Conservation (phyloP, 306 rosid genomes). For the Citrullus colocynthis region DNA sequence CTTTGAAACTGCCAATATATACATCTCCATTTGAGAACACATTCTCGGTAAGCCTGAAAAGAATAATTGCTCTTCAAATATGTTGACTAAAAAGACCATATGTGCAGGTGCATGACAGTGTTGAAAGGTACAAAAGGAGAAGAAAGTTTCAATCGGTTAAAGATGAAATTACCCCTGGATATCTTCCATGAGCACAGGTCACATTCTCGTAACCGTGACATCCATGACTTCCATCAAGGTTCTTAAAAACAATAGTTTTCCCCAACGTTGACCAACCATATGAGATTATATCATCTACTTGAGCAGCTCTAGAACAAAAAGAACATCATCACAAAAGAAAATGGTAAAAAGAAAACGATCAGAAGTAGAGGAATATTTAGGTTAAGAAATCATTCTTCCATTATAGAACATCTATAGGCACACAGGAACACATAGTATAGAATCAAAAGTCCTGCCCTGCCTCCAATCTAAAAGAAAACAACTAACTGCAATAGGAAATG, state of each 20-base stretch:
- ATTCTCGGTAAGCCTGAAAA: conserved; percentile 40
- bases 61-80: conserved; percentile 7
- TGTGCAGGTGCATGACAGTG: neutral
- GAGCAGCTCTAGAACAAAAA: neutral
- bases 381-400: neutral
- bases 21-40: conserved; percentile 56
- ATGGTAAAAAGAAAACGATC: neutral
- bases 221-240: neutral
- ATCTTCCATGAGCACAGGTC: conserved; percentile 6
- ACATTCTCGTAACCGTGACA: neutral
- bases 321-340: neutral
- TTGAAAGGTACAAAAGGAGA: neutral
- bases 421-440: neutral
- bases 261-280: neutral
- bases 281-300: neutral
- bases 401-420: neutral
- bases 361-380: neutral
- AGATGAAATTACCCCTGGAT: conserved; percentile 2
- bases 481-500: neutral
- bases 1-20: conserved; percentile 44
- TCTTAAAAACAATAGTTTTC: neutral
- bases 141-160: neutral
- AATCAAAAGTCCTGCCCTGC: neutral
- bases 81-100: neutral
- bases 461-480: neutral